Base-by-base conservation (phyloP, 495 filamentous ascomycete species). In the Neurospora africana region DNA sequence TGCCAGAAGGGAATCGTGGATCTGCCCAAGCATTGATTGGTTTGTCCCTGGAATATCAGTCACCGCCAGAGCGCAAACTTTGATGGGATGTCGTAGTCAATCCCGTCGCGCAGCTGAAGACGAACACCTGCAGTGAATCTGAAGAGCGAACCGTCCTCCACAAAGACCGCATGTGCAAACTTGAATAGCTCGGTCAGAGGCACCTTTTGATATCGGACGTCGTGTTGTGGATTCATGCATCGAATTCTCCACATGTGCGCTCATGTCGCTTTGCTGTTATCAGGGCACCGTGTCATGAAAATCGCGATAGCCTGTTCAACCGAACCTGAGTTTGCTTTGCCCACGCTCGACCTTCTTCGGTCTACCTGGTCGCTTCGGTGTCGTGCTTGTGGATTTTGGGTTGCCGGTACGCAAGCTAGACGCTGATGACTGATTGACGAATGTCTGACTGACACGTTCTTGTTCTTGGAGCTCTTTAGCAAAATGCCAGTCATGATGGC, bases 401-500 rank as follows among this genome's bases (percentile, higher is more conserved):
- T 69, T 58, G 73, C 77, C 73, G 68, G 72, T 39, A 67, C 72
- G 73, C 27, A 74, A 39, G 69, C 69, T 74, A 33, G 74, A 73
- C 65, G 78, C 75, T 75, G 78, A 40, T 76, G 77, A 74, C 30
- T 76, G 76, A 70, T 74, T 78, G 70, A 77, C 83, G 76, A 84
- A 82, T 84, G 79, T 75, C 68, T 76, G 77, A 61, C 37, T 83
- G 81, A 79, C 82, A 82, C 81, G 82, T 81, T 84, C 82, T 76
- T 85, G 76, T 79, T 88, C 86, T 74, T 91, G 91, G 36, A 98
- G 85, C 75, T 92, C 89, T 83, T 92, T 93, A 47, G 95, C 95
- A 81, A 97, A 93, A 83, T 99, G 95, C 92, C 94, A 99, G 79
- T 99, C 95, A 47, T 92, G 86, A 78, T 99, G 95, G 82, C 92